Evolutionary conservation across 176 grass and related monocot species (phyloP), one percentile per base, ranked within the genome.

Genomic region (Cocos nucifera): DNA sequence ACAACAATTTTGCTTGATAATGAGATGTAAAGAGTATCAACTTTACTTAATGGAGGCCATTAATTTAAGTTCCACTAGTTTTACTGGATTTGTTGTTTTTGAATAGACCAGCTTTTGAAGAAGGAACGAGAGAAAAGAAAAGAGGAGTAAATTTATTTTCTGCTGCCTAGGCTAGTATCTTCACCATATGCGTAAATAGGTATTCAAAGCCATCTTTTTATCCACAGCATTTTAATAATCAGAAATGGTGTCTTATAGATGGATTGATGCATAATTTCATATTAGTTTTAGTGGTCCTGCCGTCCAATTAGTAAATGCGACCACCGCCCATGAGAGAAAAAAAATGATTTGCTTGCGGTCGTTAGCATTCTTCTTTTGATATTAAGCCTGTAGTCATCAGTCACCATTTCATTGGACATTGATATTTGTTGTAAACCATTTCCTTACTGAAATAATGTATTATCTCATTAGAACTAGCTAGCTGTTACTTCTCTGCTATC

Each of bases 241-340:
- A n/a, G 16, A 27, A 61, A 39, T 39, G 58, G 17, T n/a, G 18
- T 18, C 58, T 35, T 61, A 35, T 61, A 19, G n/a, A 5, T 61
- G 58, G 26, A 39, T 61, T 17, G 29, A 4, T 8, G 5, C 3
- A 39, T 27, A 39, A 39, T n/a, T 18, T 29, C 28, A 5, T 44
- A 8, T 29, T 61, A 61, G 17, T 19, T 61, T 61, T 30, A 39
- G 27, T 61, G 27, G 30, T 61, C 58, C 58, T 61, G 25, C 29
- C 23, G 39, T 17, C 25, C 5, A 35, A 18, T 35, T 27, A n/a
- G 27, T 61, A n/a, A 19, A 19, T 29, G 58, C 28, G 27, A 61
- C 27, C 58, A 61, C 58, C 58, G 27, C 58, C 58, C 58, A 10
- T 1, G 27, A 61, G 58, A 39, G 39, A 61, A 61, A 61, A 61